phyloP scores from a whole-genome alignment of 2,329 filamentous ascomycete species.

The Cytospora piceae region DNA sequence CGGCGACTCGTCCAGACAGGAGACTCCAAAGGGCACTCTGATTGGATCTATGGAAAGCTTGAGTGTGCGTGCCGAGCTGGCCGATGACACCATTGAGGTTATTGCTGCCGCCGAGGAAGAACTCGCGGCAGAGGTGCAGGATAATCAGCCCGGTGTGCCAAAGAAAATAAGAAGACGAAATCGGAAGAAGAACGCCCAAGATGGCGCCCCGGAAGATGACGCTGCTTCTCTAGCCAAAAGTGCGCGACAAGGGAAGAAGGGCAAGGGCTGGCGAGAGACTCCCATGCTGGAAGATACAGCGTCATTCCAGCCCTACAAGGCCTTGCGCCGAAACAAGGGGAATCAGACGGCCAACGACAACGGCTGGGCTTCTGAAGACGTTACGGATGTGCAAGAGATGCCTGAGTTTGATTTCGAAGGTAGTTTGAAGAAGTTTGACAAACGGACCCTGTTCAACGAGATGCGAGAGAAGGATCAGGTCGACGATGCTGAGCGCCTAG shows the following conservation, averaged over 20 bases:
- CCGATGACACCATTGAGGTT: conserved; percentile 32
- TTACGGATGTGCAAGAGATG: conserved; percentile 90
- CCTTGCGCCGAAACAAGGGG: conserved; percentile 60
- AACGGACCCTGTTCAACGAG: conserved; percentile 86
- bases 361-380: conserved; percentile 95
- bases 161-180: conserved; percentile 40
- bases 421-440: conserved; percentile 93
- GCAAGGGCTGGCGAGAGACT: conserved; percentile 63
- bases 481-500: conserved; percentile 87
- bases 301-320: conserved; percentile 65
- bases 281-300: conserved; percentile 63
- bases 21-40: conserved; percentile 32
- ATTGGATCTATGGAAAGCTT: conserved; percentile 34
- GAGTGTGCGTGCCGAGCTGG: conserved; percentile 32
- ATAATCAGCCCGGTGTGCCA: conserved; percentile 33
- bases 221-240: conserved; percentile 32
- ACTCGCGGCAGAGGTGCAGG: conserved; percentile 31
- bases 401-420: conserved; percentile 93
- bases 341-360: conserved; percentile 59
- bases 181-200: conserved; percentile 39
- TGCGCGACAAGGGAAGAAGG: conserved; percentile 39
- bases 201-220: conserved; percentile 36
- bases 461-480: conserved; percentile 87
- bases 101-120: conserved; percentile 31
- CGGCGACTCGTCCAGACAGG: conserved; percentile 22